Percentiles rank a stretch among this genome's conserved stretches.
Conservation (phyloP, 106 monocot species). For the Acorus calamus region DNA sequence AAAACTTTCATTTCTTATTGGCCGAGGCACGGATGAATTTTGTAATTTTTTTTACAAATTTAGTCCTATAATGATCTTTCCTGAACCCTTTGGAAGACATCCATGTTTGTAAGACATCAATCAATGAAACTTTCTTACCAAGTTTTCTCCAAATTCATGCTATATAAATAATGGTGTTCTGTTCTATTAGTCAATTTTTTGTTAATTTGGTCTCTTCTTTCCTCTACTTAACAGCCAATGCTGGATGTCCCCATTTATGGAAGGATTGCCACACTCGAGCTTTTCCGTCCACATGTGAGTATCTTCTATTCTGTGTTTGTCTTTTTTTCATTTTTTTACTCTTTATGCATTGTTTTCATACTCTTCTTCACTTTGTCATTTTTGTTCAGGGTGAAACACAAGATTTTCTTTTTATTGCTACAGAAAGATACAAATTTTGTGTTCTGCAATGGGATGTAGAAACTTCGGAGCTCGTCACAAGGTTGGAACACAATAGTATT, state of each 20-base stretch:
- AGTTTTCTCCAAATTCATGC: too few species aligned
- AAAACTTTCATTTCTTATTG: too few species aligned
- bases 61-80: too few species aligned
- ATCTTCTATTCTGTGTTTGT: slow-evolving; percentile 3
- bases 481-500: slow-evolving; percentile 20
- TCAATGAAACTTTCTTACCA: too few species aligned
- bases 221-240: slow-evolving; percentile 63
- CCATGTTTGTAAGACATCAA: too few species aligned
- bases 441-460: slow-evolving; percentile 99
- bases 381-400: slow-evolving; percentile 76
- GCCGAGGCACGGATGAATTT: too few species aligned
- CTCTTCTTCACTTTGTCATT: not conserved
- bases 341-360: not conserved
- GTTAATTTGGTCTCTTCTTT: not conserved
- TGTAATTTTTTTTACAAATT: too few species aligned
- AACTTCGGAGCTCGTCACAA: slow-evolving; percentile 88
- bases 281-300: slow-evolving; percentile 93
- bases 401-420: slow-evolving; percentile 98
- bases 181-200: not conserved
- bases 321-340: not conserved
- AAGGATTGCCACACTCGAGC: slow-evolving; percentile 96
- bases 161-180: too few species aligned
- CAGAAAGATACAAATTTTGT: slow-evolving; percentile 96
- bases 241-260: slow-evolving; percentile 99
- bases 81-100: too few species aligned